phyloP scores from a whole-genome alignment of 805 yeast species.

The Schwanniomyces occidentalis region DNA sequence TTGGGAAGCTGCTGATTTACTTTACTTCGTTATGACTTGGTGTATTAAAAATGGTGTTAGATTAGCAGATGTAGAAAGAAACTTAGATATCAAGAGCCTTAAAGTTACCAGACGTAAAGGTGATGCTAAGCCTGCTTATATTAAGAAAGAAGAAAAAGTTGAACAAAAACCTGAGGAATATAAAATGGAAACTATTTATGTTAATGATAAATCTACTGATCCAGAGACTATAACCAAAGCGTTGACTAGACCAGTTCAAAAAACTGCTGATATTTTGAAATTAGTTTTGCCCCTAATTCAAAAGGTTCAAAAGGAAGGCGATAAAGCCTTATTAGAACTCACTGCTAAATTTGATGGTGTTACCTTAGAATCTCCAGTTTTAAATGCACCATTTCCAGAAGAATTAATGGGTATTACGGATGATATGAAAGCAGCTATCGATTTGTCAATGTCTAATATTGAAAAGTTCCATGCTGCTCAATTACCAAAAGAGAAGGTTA shows the following conservation, averaged over 20 bases:
- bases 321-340: conserved; percentile 80
- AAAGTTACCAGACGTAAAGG: conserved; percentile 94
- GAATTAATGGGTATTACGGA: conserved; percentile 71
- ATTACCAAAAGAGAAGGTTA: conserved; percentile 62
- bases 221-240: conserved; percentile 54
- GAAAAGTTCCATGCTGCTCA: conserved; percentile 94
- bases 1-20: conserved; percentile 96
- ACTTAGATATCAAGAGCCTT: conserved; percentile 77
- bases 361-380: conserved; percentile 64
- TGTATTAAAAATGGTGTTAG: conserved; percentile 73
- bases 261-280: conserved; percentile 88
- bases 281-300: conserved; percentile 88
- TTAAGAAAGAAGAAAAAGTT: conserved; percentile 27
- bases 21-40: conserved; percentile 55
- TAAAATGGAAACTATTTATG: conserved; percentile 51
- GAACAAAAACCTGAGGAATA: conserved; percentile 33
- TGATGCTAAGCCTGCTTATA: conserved; percentile 86
- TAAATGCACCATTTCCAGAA: conserved; percentile 84
- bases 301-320: conserved; percentile 76
- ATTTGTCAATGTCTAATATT: conserved; percentile 85
- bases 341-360: conserved; percentile 93
- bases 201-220: conserved; percentile 34
- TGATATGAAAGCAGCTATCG: conserved; percentile 81
- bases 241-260: conserved; percentile 91
- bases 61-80: conserved; percentile 76